Percentiles rank a stretch among this genome's conserved stretches.
Evolutionary conservation across 805 yeast genomes (phyloP).

Genomic region (Priceomyces melissophilus): DNA sequence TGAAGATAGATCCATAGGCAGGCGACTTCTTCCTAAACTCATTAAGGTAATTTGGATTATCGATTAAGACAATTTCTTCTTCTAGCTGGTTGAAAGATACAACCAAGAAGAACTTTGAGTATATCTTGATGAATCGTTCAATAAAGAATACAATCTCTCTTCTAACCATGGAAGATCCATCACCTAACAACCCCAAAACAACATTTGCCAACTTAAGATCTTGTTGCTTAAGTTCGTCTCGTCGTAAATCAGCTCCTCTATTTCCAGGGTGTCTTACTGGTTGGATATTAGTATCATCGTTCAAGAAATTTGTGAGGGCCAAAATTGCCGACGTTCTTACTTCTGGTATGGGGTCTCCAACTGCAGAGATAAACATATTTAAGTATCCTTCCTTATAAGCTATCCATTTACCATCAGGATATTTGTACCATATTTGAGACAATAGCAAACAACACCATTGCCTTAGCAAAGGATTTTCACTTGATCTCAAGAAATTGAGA

Average conservation of each 20-base stretch:
- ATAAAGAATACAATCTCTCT: conserved; percentile 78
- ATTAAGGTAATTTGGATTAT: conserved; percentile 57
- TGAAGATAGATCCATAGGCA: conserved; percentile 82
- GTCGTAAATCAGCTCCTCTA: conserved; percentile 27
- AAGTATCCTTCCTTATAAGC: conserved; percentile 63
- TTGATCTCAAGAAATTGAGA: conserved; percentile 57
- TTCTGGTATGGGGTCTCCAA: conserved; percentile 92
- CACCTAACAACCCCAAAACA: conserved; percentile 66
- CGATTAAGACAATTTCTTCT: conserved; percentile 68
- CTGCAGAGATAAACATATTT: conserved; percentile 50
- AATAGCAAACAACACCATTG: conserved; percentile 89
- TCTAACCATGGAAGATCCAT: conserved; percentile 87
- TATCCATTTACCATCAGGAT: conserved; percentile 71
- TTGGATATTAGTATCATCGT: conserved; percentile 28
- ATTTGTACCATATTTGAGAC: conserved; percentile 70
- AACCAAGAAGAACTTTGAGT: conserved; percentile 72
- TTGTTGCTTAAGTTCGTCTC: conserved; percentile 55
- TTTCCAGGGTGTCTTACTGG: conserved; percentile 13
- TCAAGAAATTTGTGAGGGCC: conserved; percentile 67
- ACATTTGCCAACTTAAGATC: conserved; percentile 70
- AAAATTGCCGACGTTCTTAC: conserved; percentile 81
- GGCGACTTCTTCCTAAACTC: conserved; percentile 66
- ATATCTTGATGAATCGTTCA: conserved; percentile 67
- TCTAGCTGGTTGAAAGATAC: conserved; percentile 83
- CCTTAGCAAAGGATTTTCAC: conserved; percentile 81